A percentile compares a stretch with the other conserved stretches of the same genome.
phyloP scores from a whole-genome alignment of 2,329 filamentous ascomycete species.

The Lachnellula hyalina region DNA sequence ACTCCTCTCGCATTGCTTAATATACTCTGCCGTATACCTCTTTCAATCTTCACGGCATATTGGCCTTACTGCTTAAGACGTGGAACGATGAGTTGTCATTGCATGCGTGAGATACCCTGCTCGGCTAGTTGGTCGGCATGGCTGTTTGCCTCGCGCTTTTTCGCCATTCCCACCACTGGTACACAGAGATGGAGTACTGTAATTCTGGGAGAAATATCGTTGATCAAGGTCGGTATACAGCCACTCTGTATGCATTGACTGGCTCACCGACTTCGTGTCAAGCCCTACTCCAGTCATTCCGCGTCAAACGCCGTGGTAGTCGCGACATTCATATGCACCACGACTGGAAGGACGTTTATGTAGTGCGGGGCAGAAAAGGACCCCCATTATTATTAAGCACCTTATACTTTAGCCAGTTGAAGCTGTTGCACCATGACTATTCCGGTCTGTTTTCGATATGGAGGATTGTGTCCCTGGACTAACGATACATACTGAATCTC shows the following conservation, averaged over 20 bases:
- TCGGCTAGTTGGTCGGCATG: slow-evolving; percentile 29
- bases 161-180: slow-evolving; percentile 13
- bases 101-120: slow-evolving; percentile 50
- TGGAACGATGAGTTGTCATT: slow-evolving; percentile 70
- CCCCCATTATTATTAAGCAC: slow-evolving; percentile 9
- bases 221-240: slow-evolving; percentile 23
- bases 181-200: not conserved
- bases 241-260: slow-evolving; percentile 32
- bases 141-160: slow-evolving; percentile 26
- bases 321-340: slow-evolving; percentile 22
- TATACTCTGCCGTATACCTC: slow-evolving; percentile 32
- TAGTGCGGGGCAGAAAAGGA: slow-evolving; percentile 28
- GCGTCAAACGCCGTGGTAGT: slow-evolving; percentile 23
- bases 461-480: slow-evolving; percentile 26
- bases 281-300: slow-evolving; percentile 33
- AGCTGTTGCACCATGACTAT: slow-evolving; percentile 14
- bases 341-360: slow-evolving; percentile 22
- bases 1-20: slow-evolving; percentile 23
- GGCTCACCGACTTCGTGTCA: slow-evolving; percentile 35
- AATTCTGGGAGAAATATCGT: slow-evolving; percentile 6
- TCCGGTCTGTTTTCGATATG: slow-evolving; percentile 13
- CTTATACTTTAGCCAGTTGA: slow-evolving; percentile 19
- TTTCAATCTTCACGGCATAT: slow-evolving; percentile 40
- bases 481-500: slow-evolving; percentile 13
- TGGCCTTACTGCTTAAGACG: slow-evolving; percentile 45